phyloP scores from a whole-genome alignment of 1,139 yeast genomes.

The Zygosaccharomyces sapae region DNA sequence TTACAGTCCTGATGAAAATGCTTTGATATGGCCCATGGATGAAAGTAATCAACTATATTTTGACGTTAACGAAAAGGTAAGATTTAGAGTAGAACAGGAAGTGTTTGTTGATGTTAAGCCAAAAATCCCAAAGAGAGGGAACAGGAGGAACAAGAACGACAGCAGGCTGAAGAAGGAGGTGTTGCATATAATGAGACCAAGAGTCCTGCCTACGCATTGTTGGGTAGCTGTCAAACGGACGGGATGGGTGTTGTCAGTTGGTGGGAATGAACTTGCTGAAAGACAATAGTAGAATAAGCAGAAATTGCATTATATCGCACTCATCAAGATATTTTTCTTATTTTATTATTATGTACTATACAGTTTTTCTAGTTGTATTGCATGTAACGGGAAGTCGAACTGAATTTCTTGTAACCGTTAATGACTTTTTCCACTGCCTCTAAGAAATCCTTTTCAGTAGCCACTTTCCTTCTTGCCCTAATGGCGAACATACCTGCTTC shows the following conservation, averaged over 20 bases:
- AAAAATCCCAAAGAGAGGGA: constrained; percentile 56
- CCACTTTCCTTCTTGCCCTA: constrained; percentile 95
- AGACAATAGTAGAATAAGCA: not conserved
- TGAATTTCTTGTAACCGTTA: constrained; percentile 95
- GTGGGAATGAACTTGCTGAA: constrained; percentile 75
- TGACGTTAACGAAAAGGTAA: constrained; percentile 84
- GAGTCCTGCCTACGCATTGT: constrained; percentile 73
- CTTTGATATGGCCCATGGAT: constrained; percentile 91
- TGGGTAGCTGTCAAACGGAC: constrained; percentile 88
- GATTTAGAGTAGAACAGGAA: constrained; percentile 89
- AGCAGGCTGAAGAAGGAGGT: constrained; percentile 24
- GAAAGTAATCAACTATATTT: constrained; percentile 70
- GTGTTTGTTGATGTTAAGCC: constrained; percentile 80
- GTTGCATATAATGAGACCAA: constrained; percentile 34
- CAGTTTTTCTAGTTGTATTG: constrained; percentile 67
- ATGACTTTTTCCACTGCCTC: constrained; percentile 98
- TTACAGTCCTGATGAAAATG: constrained; percentile 71
- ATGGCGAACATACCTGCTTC: constrained; percentile 99
- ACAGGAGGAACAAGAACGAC: constrained; percentile 37
- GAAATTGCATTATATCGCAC: constrained; percentile 13
- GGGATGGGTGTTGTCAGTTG: constrained; percentile 95
- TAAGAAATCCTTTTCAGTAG: constrained; percentile 93
- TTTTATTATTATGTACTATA: constrained; percentile 14
- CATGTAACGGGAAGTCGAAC: constrained; percentile 96
- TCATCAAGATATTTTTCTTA: not conserved